Conservation (phyloP, 495 filamentous ascomycete genomes). For the Podospora bellae-mahoneyi region DNA sequence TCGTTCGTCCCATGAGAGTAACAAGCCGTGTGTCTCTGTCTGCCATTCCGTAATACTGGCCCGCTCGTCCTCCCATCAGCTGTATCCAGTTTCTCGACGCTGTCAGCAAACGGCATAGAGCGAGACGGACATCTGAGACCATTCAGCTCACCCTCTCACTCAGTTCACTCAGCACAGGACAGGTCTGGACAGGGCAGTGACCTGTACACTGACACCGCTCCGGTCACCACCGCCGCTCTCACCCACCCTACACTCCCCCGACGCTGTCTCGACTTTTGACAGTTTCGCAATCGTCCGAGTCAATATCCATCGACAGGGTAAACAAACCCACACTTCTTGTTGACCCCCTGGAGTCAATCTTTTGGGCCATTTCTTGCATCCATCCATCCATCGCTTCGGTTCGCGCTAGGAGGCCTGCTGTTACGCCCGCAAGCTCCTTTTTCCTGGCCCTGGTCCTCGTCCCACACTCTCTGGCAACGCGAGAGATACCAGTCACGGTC, state of each 20-base stretch:
- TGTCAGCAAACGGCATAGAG: conserved; percentile 1
- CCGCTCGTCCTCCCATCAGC: neutral
- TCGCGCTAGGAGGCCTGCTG: conserved; percentile 22
- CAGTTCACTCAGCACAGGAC: neutral
- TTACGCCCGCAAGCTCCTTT: conserved; percentile 18
- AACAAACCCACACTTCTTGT: conserved; percentile 5
- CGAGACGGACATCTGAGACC: neutral
- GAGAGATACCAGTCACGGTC: conserved; percentile 14
- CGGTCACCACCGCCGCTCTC: neutral
- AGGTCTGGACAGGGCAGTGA: neutral
- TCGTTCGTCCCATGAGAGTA: conserved; percentile 15
- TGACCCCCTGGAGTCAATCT: conserved; percentile 14
- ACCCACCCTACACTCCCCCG: conserved; percentile 1
- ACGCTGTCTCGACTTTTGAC: conserved; percentile 8
- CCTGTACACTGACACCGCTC: neutral
- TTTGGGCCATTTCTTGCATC: conserved; percentile 17
- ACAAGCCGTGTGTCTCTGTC: conserved; percentile 4
- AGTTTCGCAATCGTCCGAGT: conserved; percentile 10
- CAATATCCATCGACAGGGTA: conserved; percentile 4
- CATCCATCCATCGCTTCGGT: conserved; percentile 21
- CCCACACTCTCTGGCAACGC: conserved; percentile 21
- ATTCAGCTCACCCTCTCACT: neutral
- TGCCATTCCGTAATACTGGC: neutral
- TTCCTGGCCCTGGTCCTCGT: conserved; percentile 17
- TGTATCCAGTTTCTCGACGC: neutral